Evolutionary conservation across 2,329 filamentous ascomycete species (phyloP).

Genomic region (Penicillium brasilianum): DNA sequence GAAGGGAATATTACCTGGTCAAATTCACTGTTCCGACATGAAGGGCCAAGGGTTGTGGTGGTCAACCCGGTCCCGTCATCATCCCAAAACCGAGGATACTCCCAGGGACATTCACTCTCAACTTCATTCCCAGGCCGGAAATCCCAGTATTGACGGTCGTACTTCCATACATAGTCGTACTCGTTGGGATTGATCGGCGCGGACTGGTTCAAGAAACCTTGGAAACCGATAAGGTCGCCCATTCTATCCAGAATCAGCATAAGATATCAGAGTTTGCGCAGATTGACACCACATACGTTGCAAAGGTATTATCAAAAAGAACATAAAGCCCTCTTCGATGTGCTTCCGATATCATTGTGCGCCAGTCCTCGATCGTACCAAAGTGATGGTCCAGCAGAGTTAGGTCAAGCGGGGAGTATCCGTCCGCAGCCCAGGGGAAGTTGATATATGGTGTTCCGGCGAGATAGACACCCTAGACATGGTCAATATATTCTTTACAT

Average conservation of each 20-base stretch:
- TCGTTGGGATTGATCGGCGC: conserved; percentile 62
- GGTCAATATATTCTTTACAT: conserved; percentile 8
- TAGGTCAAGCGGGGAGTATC: conserved; percentile 64
- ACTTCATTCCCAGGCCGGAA: conserved; percentile 60
- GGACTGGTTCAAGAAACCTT: conserved; percentile 63
- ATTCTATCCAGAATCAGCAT: conserved; percentile 37
- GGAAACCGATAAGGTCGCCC: conserved; percentile 66
- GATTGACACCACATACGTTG: conserved; percentile 52
- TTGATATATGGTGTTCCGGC: conserved; percentile 68
- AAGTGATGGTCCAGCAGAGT: conserved; percentile 67
- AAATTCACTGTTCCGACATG: conserved; percentile 60
- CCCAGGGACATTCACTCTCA: conserved; percentile 52
- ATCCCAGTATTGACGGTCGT: conserved; percentile 60
- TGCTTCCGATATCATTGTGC: conserved; percentile 61
- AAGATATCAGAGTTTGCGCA: conserved; percentile 9
- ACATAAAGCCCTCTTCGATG: conserved; percentile 68
- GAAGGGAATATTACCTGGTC: conserved; percentile 45
- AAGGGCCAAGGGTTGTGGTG: conserved; percentile 1
- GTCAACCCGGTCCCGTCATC: conserved; percentile 52
- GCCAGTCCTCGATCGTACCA: conserved; percentile 63
- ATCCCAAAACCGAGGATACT: conserved; percentile 66
- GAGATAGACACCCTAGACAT: conserved; percentile 60
- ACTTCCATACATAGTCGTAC: conserved; percentile 63
- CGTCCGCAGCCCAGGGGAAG: conserved; percentile 66
- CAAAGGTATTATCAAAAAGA: conserved; percentile 68